phyloP scores from a whole-genome alignment of 371 early-diverging fungal genomes.

The Lichtheimia hyalospora region DNA sequence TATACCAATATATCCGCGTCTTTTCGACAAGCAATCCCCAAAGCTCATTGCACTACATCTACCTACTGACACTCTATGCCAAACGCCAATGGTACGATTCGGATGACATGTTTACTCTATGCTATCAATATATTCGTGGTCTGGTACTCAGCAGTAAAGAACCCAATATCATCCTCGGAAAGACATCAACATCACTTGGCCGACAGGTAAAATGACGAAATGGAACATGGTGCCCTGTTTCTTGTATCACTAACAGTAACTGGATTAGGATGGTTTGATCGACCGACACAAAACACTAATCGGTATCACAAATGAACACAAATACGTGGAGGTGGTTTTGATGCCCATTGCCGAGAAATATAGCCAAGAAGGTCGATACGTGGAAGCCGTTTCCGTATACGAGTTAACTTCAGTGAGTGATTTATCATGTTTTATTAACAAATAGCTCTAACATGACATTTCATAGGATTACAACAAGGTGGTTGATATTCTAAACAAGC shows the following conservation, averaged over 20 bases:
- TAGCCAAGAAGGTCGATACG: conserved; percentile 62
- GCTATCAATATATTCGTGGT: conserved; percentile 44
- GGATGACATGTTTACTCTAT: conserved; percentile 36
- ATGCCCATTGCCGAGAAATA: conserved; percentile 70
- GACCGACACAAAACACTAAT: conserved; percentile 65
- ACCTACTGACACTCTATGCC: conserved; percentile 59
- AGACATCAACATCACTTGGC: conserved; percentile 16
- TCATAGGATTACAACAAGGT: conserved; percentile 70
- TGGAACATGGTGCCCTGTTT: too few species aligned
- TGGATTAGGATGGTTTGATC: conserved; percentile 52
- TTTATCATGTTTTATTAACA: background rate
- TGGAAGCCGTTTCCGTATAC: conserved; percentile 76
- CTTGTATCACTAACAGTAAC: background rate
- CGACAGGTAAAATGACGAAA: conserved; percentile 4
- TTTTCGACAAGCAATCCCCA: conserved; percentile 51
- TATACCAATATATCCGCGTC: conserved; percentile 54
- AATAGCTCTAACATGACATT: background rate
- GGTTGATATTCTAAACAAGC: conserved; percentile 70
- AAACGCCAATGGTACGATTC: conserved; percentile 26
- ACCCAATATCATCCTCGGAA: conserved; percentile 60
- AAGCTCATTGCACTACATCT: conserved; percentile 69
- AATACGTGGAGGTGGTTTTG: conserved; percentile 62
- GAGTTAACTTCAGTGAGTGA: conserved; percentile 60
- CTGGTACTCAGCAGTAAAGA: conserved; percentile 49
- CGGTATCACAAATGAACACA: conserved; percentile 51